Evolutionary conservation across 768 basidiomycete genomes (phyloP), one percentile per base, ranked within the genome.

Genomic region (Mycena haematopus): DNA sequence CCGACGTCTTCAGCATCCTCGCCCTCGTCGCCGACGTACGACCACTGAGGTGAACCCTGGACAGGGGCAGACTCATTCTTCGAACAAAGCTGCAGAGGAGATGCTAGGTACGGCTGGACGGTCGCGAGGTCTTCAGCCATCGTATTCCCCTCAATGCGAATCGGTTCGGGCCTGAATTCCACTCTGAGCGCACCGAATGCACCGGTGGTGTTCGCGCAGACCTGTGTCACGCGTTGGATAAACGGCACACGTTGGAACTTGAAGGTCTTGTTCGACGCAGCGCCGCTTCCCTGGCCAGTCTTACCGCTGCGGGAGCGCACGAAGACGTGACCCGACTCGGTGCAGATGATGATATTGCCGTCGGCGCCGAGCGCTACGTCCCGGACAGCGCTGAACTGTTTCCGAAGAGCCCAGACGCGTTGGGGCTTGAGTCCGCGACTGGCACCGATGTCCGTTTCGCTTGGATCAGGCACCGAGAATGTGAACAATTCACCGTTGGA

Each of bases 241-340:
- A 86, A 86, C 0, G 91, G 87, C 1, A 97, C 78, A 14, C 90
- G 86, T 62, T 89, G 86, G 72, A 95, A 96, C 76, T 90, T 95
- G 79, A 84, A 84, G 1, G 84, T 72, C 71, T 89, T 90, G 25
- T 69, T 69, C 54, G 62, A 73, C 17, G 67, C 62, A 9, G 67
- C 49, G 29, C 25, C 33, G 50, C 22, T 33, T 24, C 68, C 68
- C 33, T 74, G 71, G 11, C 72, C 71, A 64, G 62, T 67, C 62
- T 75, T 78, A 7, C 73, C 63, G 60, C 77, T 86, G 27, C 93
- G 84, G 21, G 87, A 82, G 24, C 95, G 90, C 24, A 96, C 82
- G 71, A 91, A 98, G 33, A 96, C 95, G 69, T 98, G 95, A 0
- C 96, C 96, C 5, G 96, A 96, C 65, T 91, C 87, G 1, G 96